Percentiles rank a stretch among this genome's conserved stretches.
Conservation (phyloP, 495 filamentous ascomycete genomes). For the Hypoxylon lenormandii region DNA sequence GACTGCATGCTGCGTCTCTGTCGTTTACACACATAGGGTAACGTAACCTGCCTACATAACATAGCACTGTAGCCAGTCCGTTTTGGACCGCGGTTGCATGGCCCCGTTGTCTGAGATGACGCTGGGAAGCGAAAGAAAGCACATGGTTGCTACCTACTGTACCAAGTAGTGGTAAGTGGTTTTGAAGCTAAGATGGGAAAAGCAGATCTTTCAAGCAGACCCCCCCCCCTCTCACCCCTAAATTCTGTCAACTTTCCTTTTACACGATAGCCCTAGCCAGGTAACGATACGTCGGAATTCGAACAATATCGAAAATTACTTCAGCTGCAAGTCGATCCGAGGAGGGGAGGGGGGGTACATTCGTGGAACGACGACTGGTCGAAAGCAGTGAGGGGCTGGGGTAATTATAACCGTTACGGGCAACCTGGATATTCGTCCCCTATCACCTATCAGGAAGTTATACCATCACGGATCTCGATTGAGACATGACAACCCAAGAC, state of each 20-base stretch:
- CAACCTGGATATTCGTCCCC: constrained; percentile 18
- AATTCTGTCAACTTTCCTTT: constrained; percentile 4
- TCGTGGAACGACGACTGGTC: constrained; percentile 24
- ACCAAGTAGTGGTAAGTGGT: no score
- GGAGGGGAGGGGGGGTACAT: constrained; percentile 14
- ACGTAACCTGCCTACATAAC: constrained; percentile 30
- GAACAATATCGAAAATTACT: constrained; percentile 12
- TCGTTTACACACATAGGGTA: constrained; percentile 39
- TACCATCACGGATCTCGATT: constrained; percentile 40
- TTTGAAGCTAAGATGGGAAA: no score
- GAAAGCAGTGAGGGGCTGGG: constrained; percentile 19
- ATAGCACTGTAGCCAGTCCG: constrained; percentile 37
- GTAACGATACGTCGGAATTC: constrained; percentile 34
- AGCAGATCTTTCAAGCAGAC: constrained; percentile 29
- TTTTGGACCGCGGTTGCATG: constrained; percentile 47
- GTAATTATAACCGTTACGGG: constrained; percentile 38
- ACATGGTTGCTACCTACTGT: constrained; percentile 18
- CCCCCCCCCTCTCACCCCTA: constrained; percentile 6
- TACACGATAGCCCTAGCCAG: not conserved
- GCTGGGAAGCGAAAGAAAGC: constrained; percentile 38
- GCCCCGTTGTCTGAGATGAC: constrained; percentile 47
- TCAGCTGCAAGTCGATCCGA: constrained; percentile 40
- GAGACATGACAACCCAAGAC: constrained; percentile 29
- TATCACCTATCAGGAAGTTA: constrained; percentile 28
- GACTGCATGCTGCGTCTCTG: constrained; percentile 44